A percentile compares a stretch with the other conserved stretches of the same genome.
phyloP scores from a whole-genome alignment of 2,329 filamentous ascomycete genomes.

The Byssothecium circinans region DNA sequence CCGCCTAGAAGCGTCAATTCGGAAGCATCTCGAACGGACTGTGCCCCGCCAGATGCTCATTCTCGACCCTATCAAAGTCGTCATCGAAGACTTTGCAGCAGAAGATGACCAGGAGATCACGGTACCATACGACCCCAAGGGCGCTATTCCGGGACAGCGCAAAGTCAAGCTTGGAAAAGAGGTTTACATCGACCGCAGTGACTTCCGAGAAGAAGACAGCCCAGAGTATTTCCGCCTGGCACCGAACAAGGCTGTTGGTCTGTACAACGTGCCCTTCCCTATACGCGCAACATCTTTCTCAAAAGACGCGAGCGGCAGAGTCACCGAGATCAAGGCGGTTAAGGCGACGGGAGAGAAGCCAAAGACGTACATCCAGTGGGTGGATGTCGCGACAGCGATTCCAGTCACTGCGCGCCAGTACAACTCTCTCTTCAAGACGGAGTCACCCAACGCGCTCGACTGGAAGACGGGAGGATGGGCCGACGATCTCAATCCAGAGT shows the following conservation, averaged over 20 bases:
- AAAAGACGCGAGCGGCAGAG: conserved; percentile 66
- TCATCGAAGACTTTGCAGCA: conserved; percentile 74
- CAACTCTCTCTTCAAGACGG: conserved; percentile 82
- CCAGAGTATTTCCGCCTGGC: conserved; percentile 78
- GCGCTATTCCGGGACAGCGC: conserved; percentile 60
- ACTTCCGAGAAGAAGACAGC: conserved; percentile 74
- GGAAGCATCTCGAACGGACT: conserved; percentile 82
- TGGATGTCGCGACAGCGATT: conserved; percentile 66
- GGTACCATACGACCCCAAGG: conserved; percentile 79
- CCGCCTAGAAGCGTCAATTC: conserved; percentile 83
- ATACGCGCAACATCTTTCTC: conserved; percentile 69
- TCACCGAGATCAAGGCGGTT: conserved; percentile 67
- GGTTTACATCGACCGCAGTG: conserved; percentile 80
- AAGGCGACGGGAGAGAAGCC: conserved; percentile 75
- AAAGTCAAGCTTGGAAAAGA: conserved; percentile 69
- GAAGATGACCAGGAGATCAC: conserved; percentile 69
- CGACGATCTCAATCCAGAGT: conserved; percentile 80
- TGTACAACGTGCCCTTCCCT: conserved; percentile 70
- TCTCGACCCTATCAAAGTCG: conserved; percentile 78
- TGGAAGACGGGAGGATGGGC: conserved; percentile 76
- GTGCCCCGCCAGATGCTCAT: conserved; percentile 89
- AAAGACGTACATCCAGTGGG: conserved; percentile 79
- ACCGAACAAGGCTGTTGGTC: conserved; percentile 72
- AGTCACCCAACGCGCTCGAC: conserved; percentile 73
- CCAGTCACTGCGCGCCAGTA: conserved; percentile 71